Evolutionary conservation across 495 filamentous ascomycete species (phyloP).

Genomic region (Penicillium nucicola): DNA sequence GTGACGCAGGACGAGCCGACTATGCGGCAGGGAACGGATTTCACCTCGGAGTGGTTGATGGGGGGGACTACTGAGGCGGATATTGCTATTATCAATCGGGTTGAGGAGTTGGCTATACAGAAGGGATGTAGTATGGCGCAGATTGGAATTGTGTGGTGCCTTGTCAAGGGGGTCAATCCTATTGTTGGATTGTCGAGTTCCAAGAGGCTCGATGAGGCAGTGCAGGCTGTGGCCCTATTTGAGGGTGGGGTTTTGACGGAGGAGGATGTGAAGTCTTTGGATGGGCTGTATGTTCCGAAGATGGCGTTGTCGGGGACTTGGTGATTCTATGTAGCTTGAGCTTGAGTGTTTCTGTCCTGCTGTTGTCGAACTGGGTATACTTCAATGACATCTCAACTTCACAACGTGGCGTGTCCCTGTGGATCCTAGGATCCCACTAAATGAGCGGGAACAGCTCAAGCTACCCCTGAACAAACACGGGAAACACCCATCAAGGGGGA

Average conservation of each 20-base stretch:
- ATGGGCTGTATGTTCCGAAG: constrained; percentile 65
- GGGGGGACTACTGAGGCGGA: constrained; percentile 47
- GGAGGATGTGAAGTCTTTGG: constrained; percentile 63
- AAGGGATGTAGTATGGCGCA: constrained; percentile 60
- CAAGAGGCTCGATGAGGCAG: constrained; percentile 60
- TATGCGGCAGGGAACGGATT: constrained; percentile 47
- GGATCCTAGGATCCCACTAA: no score
- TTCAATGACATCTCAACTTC: no score
- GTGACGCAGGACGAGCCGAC: constrained; percentile 19
- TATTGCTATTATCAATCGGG: constrained; percentile 57
- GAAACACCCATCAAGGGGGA: not conserved
- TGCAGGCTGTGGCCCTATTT: constrained; percentile 31
- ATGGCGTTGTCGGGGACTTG: not conserved
- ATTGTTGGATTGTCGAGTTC: constrained; percentile 63
- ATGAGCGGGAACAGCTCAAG: no score
- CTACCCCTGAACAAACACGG: not conserved
- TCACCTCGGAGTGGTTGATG: constrained; percentile 40
- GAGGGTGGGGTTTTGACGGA: constrained; percentile 47
- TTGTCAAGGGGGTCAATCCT: constrained; percentile 49
- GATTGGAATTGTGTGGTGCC: constrained; percentile 67
- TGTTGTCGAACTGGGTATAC: no score
- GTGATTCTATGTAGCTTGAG: no score
- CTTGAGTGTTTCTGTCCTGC: no score
- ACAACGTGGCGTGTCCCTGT: no score
- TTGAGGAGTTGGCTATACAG: constrained; percentile 65